phyloP scores from a whole-genome alignment of 2,329 filamentous ascomycete species.

The Nothomitra cinnamomea region DNA sequence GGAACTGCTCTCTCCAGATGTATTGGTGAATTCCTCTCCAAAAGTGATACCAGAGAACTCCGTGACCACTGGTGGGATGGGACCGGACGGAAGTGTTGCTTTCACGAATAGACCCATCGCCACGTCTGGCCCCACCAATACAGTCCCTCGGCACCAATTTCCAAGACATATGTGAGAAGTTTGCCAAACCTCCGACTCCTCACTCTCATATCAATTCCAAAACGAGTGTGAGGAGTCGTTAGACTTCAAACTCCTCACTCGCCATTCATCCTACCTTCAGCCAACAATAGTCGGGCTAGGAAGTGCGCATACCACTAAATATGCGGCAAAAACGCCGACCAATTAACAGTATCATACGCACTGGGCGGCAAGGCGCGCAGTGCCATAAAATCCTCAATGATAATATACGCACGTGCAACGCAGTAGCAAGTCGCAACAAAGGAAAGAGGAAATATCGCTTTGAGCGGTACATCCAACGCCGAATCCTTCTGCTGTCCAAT shows the following conservation, averaged over 20 bases:
- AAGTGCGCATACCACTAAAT: no score
- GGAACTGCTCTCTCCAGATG: conserved; percentile 48
- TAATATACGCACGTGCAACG: conserved; percentile 5
- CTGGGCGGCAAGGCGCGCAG: conserved; percentile 8
- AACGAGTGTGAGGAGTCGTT: no score
- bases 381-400: conserved; percentile 8
- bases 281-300: no score
- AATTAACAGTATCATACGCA: conserved; percentile 8
- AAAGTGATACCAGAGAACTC: conserved; percentile 55
- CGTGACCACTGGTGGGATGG: conserved; percentile 50
- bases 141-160: no score
- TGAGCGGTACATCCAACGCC: conserved; percentile 4
- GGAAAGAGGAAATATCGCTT: conserved; percentile 4
- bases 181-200: no score
- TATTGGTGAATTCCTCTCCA: conserved; percentile 49
- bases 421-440: conserved; percentile 5
- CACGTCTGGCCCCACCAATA: conserved; percentile 49
- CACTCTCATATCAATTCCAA: no score
- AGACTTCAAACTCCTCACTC: no score
- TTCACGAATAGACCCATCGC: conserved; percentile 47
- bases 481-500: not conserved
- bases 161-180: no score
- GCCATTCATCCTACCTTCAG: no score
- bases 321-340: conserved; percentile 7
- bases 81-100: conserved; percentile 34